Evolutionary conservation across 2,329 filamentous ascomycete species (phyloP).

Genomic region (Botrytis galanthina): DNA sequence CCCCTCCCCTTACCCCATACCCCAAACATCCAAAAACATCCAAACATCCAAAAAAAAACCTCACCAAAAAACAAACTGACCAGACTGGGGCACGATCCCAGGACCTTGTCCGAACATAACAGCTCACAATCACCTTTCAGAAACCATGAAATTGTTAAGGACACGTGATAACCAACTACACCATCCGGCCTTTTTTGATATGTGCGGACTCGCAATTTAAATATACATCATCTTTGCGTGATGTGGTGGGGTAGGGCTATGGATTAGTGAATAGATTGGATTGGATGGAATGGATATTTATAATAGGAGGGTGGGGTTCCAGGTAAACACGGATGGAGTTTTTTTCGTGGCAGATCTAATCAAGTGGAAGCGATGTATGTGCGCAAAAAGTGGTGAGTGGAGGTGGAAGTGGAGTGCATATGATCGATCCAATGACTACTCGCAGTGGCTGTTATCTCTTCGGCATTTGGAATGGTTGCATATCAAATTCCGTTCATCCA

Average conservation of each 20-base stretch:
- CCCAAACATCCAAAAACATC: no score
- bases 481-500: not conserved
- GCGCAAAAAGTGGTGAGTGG: not conserved
- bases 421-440: not conserved
- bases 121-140: not conserved
- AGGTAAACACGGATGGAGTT: not conserved
- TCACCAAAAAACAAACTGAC: accelerated
- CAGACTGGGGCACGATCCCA: constrained; percentile 14
- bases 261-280: not conserved
- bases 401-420: not conserved
- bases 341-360: not conserved
- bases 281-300: no score
- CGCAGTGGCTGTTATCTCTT: not conserved
- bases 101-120: constrained; percentile 6
- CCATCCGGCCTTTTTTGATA: not conserved
- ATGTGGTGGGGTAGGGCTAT: no score
- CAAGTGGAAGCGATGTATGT: not conserved
- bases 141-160: not conserved
- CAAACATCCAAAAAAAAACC: not conserved
- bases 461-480: not conserved
- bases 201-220: accelerated
- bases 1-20: no score
- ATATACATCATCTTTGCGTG: accelerated
- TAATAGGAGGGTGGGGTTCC: not conserved
- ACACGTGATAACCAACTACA: constrained; percentile 18